Evolutionary conservation across 306 rosid genomes (phyloP), one percentile per base, ranked within the genome.

Genomic region (Myrica gale): DNA sequence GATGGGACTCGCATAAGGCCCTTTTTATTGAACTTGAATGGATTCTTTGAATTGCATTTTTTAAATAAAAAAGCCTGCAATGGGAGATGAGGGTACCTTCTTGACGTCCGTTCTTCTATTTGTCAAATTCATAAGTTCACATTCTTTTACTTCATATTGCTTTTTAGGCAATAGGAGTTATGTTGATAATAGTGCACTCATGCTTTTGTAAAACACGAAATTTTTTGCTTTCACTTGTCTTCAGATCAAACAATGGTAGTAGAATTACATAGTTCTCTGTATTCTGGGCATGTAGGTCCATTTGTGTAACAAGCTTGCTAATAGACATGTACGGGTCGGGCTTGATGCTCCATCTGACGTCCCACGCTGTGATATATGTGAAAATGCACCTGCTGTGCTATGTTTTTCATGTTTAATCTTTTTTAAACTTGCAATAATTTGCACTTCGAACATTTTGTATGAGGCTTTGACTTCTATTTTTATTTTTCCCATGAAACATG

Each of bases 231-330:
- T 11, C 39, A 23, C 21, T 50, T 7, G 51, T 45, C 69, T 77
- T 68, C 44, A 43, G 15, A 48, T 20, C 46, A 42, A 53, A 74
- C 16, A 23, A 54, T 69, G 48, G 57, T 51, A 74, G 23, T 10
- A n/a, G 69, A 43, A 11, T 72, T 48, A 53, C 48, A 52, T 37
- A 51, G 23, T 48, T 72, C 80, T 75, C 70, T 62, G 71, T 78
- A 73, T 44, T 21, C 62, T 80, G 56, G 84, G 81, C 26, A 76
- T 69, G 73, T 83, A 90, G 96, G 92, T 90, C 9, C 96, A 90
- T 77, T 73, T 84, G 91, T 90, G 96, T 76, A 90, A 90, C 80
- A 90, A 84, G 74, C 96, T 88, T 68, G 96, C 96, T n/a, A 84
- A 85, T 65, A 85, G 90, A 81, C 96, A 90, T 68, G 82, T 90